phyloP scores from a whole-genome alignment of 129 eudicot genomes.

The Glebionis coronaria region DNA sequence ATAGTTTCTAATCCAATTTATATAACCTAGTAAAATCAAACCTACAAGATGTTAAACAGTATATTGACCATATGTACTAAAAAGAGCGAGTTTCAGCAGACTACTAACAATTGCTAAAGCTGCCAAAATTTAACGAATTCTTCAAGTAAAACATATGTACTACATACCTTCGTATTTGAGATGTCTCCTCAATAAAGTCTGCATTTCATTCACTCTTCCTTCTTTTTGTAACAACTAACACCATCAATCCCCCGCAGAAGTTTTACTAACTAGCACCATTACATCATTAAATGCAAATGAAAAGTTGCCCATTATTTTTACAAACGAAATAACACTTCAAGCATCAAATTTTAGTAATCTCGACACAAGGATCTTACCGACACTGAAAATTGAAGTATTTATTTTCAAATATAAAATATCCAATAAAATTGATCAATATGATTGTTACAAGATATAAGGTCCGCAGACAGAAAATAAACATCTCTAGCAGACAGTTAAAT shows the following conservation, averaged over 20 bases:
- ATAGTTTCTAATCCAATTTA: too few species aligned
- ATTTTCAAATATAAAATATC: neutral
- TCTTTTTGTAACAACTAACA: neutral
- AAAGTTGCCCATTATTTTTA: neutral
- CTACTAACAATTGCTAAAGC: neutral
- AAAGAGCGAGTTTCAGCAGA: too few species aligned
- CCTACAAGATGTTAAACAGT: too few species aligned
- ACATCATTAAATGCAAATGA: too few species aligned
- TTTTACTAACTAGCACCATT: neutral
- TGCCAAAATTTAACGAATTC: slow-evolving; percentile 7
- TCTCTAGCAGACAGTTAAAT: neutral
- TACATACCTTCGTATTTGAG: neutral
- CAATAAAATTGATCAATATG: slow-evolving; percentile 1
- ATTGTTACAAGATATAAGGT: slow-evolving; percentile 19
- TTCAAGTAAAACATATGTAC: neutral
- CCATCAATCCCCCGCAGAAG: neutral
- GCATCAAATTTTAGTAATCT: slow-evolving; percentile 9
- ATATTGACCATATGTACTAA: too few species aligned
- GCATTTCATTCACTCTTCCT: neutral
- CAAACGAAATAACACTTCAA: neutral
- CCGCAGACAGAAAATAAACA: slow-evolving; percentile 15
- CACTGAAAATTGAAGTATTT: slow-evolving; percentile 10
- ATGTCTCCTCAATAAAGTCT: neutral
- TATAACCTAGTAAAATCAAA: too few species aligned
- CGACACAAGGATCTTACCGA: neutral